Evolutionary conservation across 768 basidiomycete genomes (phyloP), one percentile per base, ranked within the genome.

Genomic region (Podaxis rugospora): DNA sequence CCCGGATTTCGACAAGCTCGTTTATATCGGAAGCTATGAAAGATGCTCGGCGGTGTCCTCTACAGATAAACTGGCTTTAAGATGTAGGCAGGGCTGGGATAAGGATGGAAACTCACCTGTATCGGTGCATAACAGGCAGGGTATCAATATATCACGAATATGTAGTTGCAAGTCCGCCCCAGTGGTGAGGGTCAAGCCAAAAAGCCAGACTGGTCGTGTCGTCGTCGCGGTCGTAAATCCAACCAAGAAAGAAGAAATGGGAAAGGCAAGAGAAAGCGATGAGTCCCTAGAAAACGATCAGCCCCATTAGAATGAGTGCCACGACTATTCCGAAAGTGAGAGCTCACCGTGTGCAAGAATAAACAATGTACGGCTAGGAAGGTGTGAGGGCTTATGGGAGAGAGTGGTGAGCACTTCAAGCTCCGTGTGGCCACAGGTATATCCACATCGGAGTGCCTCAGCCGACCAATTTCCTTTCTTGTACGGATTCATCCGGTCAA

Each of bases 1-100:
- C 92, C 13, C 92, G 81, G 16, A 94, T 72, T 69, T 94, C 92
- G 23, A 84, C 84, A 55, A 88, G 81, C 68, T 88, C 85, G 55
- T 76, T 78, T 35, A 85, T 62, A 64, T 88, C 86, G 16, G 75
- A 66, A 0, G 85, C 74, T 6, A 76, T 66, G 64, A 85, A 87
- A 1, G 85, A 87, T 51, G 78, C 53, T 40, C 73, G 67, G 13
- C 74, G 71, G 57, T 75, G 74, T 11, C 74, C 74, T 63, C 74
- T 75, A 42, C 28, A 25, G 9, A 35, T 47, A 6, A 42, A 21
- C 14, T 35, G 6, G 21, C 21, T 11, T 49, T 49, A 27, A 23
- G 21, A 49, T 23, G 47, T 23, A 9, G 47, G 25, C 23, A 5
- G 23, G 11, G 18, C 9, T 11, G 25, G 21, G 27, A 11, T 7